phyloP scores from a whole-genome alignment of 345 rosid genomes.

The Citrus mangshanensis region DNA sequence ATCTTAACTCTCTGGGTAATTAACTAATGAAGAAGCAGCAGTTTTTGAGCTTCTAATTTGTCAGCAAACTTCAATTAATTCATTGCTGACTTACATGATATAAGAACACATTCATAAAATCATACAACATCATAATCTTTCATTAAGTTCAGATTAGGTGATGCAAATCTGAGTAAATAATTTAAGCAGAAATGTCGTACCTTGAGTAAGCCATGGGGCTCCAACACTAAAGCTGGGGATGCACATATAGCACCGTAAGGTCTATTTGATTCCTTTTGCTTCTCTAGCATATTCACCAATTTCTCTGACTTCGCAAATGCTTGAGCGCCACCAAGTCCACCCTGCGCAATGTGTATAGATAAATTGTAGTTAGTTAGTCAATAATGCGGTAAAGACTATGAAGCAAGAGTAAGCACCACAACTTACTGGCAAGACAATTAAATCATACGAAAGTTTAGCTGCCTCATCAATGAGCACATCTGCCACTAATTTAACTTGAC shows the following conservation, averaged over 20 bases:
- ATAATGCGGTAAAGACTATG: background rate
- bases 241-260: slow-evolving; percentile 98
- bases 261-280: slow-evolving; percentile 66
- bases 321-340: slow-evolving; percentile 95
- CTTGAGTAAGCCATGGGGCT: no score
- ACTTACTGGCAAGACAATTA: slow-evolving; percentile 87
- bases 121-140: no score
- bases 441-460: slow-evolving; percentile 11
- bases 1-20: no score
- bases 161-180: no score
- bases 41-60: background rate
- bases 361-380: background rate
- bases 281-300: slow-evolving; percentile 73
- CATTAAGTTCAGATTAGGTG: no score
- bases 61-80: background rate
- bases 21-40: background rate
- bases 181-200: no score
- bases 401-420: background rate
- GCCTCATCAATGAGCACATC: no score
- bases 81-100: no score
- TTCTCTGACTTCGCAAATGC: slow-evolving; percentile 76
- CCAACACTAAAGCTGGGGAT: slow-evolving; percentile 89
- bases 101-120: no score
- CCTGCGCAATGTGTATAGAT: slow-evolving; percentile 49
- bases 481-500: no score